phyloP scores from a whole-genome alignment of 495 filamentous ascomycete species.

The Haplographium delicatum region DNA sequence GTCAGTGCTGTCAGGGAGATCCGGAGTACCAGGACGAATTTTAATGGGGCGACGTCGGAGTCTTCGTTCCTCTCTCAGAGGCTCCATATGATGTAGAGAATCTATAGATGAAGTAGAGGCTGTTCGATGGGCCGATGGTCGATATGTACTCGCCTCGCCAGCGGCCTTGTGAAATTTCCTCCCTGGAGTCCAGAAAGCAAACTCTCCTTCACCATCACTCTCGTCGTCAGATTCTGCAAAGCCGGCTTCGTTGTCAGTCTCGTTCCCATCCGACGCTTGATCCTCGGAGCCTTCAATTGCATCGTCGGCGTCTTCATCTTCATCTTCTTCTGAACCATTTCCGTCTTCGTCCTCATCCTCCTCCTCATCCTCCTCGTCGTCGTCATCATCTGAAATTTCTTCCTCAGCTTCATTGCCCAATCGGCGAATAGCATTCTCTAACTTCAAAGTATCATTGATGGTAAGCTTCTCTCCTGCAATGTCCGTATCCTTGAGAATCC shows the following conservation, averaged over 20 bases:
- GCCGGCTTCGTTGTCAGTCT: slow-evolving; percentile 93
- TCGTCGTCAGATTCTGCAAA: slow-evolving; percentile 87
- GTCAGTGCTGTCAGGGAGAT: slow-evolving; percentile 92
- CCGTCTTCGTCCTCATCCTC: slow-evolving; percentile 44
- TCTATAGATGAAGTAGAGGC: slow-evolving; percentile 61
- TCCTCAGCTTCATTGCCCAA: slow-evolving; percentile 88
- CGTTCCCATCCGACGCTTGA: slow-evolving; percentile 69
- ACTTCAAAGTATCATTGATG: slow-evolving; percentile 81
- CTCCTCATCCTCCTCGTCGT: slow-evolving; percentile 52
- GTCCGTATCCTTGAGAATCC: slow-evolving; percentile 63
- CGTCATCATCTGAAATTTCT: slow-evolving; percentile 70
- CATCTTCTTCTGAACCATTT: slow-evolving; percentile 44
- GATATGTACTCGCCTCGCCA: slow-evolving; percentile 31
- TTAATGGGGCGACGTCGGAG: slow-evolving; percentile 39
- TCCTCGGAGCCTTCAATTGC: slow-evolving; percentile 61
- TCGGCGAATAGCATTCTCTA: slow-evolving; percentile 82
- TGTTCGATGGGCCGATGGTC: slow-evolving; percentile 39
- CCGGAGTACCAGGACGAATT: slow-evolving; percentile 69
- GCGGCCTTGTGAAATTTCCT: slow-evolving; percentile 4
- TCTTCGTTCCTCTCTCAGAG: slow-evolving; percentile 22
- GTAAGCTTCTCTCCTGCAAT: slow-evolving; percentile 63
- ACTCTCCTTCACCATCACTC: slow-evolving; percentile 67
- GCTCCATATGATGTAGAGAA: slow-evolving; percentile 42
- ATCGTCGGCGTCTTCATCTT: slow-evolving; percentile 37
- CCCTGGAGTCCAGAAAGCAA: slow-evolving; percentile 65